Percentiles rank a stretch among this genome's conserved stretches.
Conservation (phyloP, 2,329 filamentous ascomycete species). For the Penicillium sp. region DNA sequence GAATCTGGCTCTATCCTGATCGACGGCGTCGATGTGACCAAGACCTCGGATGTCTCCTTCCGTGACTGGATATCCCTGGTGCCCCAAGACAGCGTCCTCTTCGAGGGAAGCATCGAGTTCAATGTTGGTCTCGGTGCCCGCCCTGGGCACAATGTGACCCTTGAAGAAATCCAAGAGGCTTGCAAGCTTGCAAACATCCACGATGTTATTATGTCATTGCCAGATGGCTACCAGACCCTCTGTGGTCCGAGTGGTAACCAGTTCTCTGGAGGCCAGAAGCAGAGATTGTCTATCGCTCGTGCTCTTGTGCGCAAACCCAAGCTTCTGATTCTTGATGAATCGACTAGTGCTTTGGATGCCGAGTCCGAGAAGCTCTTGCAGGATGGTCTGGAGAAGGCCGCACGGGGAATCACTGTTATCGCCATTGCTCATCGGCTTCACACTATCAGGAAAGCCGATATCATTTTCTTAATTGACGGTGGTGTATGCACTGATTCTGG, state of each 20-base stretch:
- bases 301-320: conserved; percentile 56
- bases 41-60: conserved; percentile 38
- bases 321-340: conserved; percentile 60
- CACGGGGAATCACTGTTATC: conserved; percentile 38
- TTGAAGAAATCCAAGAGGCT: conserved; percentile 63
- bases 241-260: conserved; percentile 54
- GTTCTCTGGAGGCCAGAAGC: conserved; percentile 57
- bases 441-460: conserved; percentile 66
- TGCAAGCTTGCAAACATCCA: conserved; percentile 69
- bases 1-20: conserved; percentile 52
- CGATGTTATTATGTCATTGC: conserved; percentile 62
- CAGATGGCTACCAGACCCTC: conserved; percentile 57
- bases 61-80: conserved; percentile 48
- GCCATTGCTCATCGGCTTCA: conserved; percentile 44
- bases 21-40: conserved; percentile 51
- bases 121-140: conserved; percentile 48
- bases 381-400: conserved; percentile 37
- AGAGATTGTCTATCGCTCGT: conserved; percentile 58
- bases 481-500: conserved; percentile 63
- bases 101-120: conserved; percentile 49
- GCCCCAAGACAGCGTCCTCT: conserved; percentile 49
- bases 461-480: conserved; percentile 73
- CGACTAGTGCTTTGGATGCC: conserved; percentile 58
- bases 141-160: conserved; percentile 54
- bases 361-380: conserved; percentile 52